phyloP scores from a whole-genome alignment of 2,329 filamentous ascomycete species.

The Neoarthrinium moseri region DNA sequence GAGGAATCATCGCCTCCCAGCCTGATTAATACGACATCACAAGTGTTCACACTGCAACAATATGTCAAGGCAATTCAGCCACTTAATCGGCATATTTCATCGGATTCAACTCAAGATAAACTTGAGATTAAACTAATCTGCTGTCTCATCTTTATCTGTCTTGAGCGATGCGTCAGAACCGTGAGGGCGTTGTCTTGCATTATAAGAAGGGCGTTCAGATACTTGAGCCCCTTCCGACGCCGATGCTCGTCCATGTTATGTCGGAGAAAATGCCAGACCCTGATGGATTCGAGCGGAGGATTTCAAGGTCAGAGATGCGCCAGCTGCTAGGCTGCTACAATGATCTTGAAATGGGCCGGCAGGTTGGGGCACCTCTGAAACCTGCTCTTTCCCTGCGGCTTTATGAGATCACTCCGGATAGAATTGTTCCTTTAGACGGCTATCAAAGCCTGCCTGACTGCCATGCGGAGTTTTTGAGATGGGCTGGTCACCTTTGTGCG shows the following conservation, averaged over 20 bases:
- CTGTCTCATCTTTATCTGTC: constrained; percentile 30
- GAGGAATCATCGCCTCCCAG: constrained; percentile 15
- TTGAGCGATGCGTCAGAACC: constrained; percentile 27
- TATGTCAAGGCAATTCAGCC: constrained; percentile 36
- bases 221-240: constrained; percentile 25
- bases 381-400: background rate
- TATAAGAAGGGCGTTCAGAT: constrained; percentile 29
- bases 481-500: background rate
- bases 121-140: constrained; percentile 28
- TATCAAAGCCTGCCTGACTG: background rate
- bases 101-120: constrained; percentile 19
- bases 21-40: too few species aligned
- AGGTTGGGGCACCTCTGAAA: constrained; percentile 6
- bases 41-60: constrained; percentile 36
- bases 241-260: constrained; percentile 7
- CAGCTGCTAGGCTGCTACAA: constrained; percentile 17
- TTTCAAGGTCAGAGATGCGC: constrained; percentile 17
- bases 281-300: constrained; percentile 4
- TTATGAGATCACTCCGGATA: background rate
- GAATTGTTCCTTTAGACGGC: constrained; percentile 8
- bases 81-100: constrained; percentile 24
- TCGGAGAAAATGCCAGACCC: background rate
- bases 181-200: constrained; percentile 24
- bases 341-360: constrained; percentile 13
- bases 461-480: background rate